Evolutionary conservation across 2,329 filamentous ascomycete genomes (phyloP), one percentile per base, ranked within the genome.

Genomic region (Claviceps spartinae): DNA sequence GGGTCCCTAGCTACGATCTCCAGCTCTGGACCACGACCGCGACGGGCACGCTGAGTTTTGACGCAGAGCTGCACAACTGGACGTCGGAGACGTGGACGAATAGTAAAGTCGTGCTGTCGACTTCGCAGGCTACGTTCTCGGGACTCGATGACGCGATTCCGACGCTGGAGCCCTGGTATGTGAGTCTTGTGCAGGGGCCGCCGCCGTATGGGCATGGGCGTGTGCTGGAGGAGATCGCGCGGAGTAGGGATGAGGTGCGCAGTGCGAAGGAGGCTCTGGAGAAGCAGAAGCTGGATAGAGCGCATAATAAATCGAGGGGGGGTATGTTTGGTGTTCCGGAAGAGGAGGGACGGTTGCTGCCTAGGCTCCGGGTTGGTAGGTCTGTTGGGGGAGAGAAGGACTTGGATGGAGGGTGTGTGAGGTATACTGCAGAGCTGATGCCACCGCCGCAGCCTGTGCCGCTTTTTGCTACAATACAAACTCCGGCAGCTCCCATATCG

Each of bases 61-160:
- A 82, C 51, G 81, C 81, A 1, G 73, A 77, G 56, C 74, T 84
- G 50, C 74, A 72, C 52, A 85, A 85, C 64, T 68, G 68, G 49
- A 83, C 79, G 0, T 79, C 77, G 0, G 82, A 85, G 65, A 78
- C 74, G 0, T 85, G 82, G 82, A 69, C 68, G 34, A 74, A 78
- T 63, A 76, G 78, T 62, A 77, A 75, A 55, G 65, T 85, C 40
- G 74, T 73, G 0, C 72, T 85, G 5, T 84, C 81, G 2, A 84
- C 79, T 0, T 83, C 79, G 0, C 78, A 83, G 58, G 76, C 80
- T 3, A 72, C 72, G 5, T 81, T 78, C 50, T 71, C 75, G 1
- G 74, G 75, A 1, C 66, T 83, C 2, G 71, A 75, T 24, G 76
- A 83, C 53, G 64, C 65, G 13, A 74, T 80, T 1, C 81, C 81